These are phyloP conservation scores for Cornus kousa DNA, from an alignment of 148 eudicot genomes.

Conservation along the genomic window DNA sequence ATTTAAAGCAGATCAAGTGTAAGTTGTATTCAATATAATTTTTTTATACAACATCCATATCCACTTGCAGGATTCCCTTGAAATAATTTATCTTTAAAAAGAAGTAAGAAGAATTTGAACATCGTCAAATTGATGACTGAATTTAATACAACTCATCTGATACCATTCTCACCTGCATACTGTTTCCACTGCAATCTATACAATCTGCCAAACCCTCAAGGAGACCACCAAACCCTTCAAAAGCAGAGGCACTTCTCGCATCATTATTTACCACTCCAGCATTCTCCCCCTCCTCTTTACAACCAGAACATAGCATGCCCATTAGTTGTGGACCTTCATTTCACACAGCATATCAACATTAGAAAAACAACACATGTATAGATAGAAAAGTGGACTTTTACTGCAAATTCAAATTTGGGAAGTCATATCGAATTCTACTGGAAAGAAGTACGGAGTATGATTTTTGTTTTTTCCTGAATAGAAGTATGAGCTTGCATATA, in stretches of 20 bases:
- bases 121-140: neutral
- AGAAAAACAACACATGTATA: conserved; percentile 2
- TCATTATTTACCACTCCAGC: conserved; percentile 23
- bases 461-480: too few species aligned
- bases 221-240: conserved; percentile 37
- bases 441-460: too few species aligned
- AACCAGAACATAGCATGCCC: conserved; percentile 49
- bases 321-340: conserved; percentile 69
- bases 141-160: neutral
- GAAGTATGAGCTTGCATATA: neutral
- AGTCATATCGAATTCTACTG: too few species aligned
- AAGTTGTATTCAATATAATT: too few species aligned
- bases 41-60: too few species aligned
- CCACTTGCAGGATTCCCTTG: too few species aligned
- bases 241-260: conserved; percentile 25
- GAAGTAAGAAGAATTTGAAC: too few species aligned
- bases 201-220: conserved; percentile 71
- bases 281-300: conserved; percentile 40
- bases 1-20: too few species aligned
- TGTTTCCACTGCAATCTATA: conserved; percentile 45
- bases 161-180: conserved; percentile 44
- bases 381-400: neutral
- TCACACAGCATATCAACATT: conserved; percentile 13
- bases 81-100: too few species aligned
- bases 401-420: neutral